Base-by-base conservation (phyloP, 495 filamentous ascomycete genomes). In the Hypomontagnella submonticulosa region DNA sequence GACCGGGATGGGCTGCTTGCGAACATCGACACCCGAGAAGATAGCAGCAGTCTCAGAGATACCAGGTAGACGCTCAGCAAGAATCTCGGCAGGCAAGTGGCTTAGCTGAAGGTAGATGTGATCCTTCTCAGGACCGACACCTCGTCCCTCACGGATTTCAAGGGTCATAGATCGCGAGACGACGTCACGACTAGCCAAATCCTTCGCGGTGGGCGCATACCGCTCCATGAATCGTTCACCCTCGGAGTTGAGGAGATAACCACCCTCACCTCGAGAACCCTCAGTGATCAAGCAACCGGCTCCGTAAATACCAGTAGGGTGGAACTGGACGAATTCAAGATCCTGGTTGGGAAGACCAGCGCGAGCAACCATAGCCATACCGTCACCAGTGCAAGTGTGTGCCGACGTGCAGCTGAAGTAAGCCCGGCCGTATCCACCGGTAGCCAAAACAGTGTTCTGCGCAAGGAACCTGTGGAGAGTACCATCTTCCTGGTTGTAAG, bases 221-320 rank as follows among this genome's bases (percentile, higher is more conserved):
- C 94, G 87, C 81, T 97, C 93, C 94, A 99, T 99, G 81, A 99
- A 99, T 70, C 94, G 90, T 81, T 97, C 95, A 80, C 95, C 95
- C 84, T 97, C 90, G 33, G 88, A 89, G 84, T 99, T 99, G 53
- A 97, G 87, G 30, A 99, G 86, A 79, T 97, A 97, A 75, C 95
- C 95, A 83, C 95, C 95, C 84, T 99, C 95, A 80, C 95, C 95
- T 83, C 95, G 92, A 69, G 95, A 92, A 69, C 95, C 95, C 81
- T 99, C 94, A 38, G 95, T 99, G 75, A 99, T 99, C 84, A 99
- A 80, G 80, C 94, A 97, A 67, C 95, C 95, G 66, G 95, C 95
- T 77, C 95, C 95, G 79, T 99, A 99, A 81, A 99, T 99, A 82
- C 95, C 95, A 53, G 95, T 97, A 19, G 95, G 95, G 80, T 99